Percentiles rank a stretch among this genome's conserved stretches.
Evolutionary conservation across 441 rosid species (phyloP).

Genomic region (Rhodomyrtus psidioides): DNA sequence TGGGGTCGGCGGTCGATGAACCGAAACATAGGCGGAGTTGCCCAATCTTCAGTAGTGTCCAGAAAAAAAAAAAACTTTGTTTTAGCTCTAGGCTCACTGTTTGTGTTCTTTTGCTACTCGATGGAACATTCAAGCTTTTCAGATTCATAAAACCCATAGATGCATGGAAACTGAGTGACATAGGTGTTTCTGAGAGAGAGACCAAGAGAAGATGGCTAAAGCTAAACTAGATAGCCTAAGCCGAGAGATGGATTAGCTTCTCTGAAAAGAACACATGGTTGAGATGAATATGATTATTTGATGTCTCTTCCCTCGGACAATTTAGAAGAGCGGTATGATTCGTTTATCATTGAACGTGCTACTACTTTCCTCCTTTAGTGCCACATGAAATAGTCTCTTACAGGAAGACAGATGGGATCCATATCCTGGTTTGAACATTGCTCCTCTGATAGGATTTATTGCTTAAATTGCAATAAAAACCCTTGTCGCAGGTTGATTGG

Average conservation of each 20-base stretch:
- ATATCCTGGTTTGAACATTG: background rate
- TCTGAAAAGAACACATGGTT: background rate
- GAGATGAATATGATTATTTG: background rate
- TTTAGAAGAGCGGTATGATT: background rate
- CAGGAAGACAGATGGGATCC: background rate
- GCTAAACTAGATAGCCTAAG: background rate
- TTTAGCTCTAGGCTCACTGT: background rate
- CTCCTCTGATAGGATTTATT: background rate
- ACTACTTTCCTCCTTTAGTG: background rate
- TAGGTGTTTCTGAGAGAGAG: background rate
- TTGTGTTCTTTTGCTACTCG: background rate
- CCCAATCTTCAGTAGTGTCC: background rate
- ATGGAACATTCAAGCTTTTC: background rate
- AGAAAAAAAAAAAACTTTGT: background rate
- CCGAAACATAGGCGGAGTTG: background rate
- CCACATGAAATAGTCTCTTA: background rate
- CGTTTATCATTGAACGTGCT: background rate
- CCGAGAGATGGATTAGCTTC: background rate
- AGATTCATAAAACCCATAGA: background rate
- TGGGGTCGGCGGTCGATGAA: too few species aligned
- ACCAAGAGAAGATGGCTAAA: background rate
- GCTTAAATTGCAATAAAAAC: background rate
- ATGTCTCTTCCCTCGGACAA: background rate
- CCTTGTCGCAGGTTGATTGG: constrained; percentile 64
- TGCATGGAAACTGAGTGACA: background rate